These are phyloP conservation scores for Fraxinus velutina DNA, from an alignment of 305 asterid genomes.

Conservation along the genomic window DNA sequence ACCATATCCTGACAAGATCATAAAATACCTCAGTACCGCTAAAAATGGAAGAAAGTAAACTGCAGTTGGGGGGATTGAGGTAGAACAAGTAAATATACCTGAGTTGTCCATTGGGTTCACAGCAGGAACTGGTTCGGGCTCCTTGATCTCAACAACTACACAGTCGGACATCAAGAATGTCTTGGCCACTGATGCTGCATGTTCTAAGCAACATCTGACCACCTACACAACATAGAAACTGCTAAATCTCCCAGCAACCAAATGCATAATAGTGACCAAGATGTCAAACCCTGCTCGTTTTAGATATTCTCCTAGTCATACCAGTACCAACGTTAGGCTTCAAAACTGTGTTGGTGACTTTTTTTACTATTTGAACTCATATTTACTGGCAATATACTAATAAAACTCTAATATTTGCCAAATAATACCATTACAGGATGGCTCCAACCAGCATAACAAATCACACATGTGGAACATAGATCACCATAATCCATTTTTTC, in stretches of 20 bases:
- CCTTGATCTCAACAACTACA: slow-evolving; percentile 94
- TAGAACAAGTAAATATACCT: slow-evolving; percentile 34
- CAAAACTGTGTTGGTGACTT: neutral
- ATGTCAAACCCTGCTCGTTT: neutral
- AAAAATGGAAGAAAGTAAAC: neutral
- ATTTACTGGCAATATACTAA: neutral
- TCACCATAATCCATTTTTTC: neutral
- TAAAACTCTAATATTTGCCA: neutral
- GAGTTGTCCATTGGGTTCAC: slow-evolving; percentile 97
- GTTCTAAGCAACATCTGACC: slow-evolving; percentile 94
- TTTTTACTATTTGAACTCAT: neutral
- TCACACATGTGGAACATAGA: neutral
- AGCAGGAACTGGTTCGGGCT: slow-evolving; percentile 59
- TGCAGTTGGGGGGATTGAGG: neutral
- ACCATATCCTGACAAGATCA: slow-evolving; percentile 47
- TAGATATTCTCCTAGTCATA: neutral
- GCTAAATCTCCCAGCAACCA: neutral
- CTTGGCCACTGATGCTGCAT: slow-evolving; percentile 90
- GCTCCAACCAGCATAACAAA: neutral
- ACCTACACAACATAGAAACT: slow-evolving; percentile 40
- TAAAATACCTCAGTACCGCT: neutral
- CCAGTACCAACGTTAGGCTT: neutral
- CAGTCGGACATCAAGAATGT: slow-evolving; percentile 95
- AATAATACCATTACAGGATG: neutral
- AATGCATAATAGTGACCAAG: neutral